phyloP scores from a whole-genome alignment of 345 rosid genomes.

The Dimocarpus longan region DNA sequence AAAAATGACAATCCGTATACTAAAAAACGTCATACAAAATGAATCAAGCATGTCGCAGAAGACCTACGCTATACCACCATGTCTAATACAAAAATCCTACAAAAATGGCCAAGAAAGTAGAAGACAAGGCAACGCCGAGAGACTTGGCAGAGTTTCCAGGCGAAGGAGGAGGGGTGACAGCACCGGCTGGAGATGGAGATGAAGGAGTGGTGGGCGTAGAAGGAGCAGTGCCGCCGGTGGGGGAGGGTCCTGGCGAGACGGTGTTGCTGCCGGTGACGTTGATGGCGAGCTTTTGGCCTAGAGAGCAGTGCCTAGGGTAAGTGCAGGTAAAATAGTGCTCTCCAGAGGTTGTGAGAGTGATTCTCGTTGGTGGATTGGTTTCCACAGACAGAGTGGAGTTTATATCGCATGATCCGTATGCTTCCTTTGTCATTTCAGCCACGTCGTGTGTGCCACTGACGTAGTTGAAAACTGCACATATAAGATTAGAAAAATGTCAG shows the following conservation, averaged over 20 bases:
- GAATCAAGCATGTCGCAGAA: not conserved
- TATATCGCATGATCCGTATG: slow-evolving; percentile 34
- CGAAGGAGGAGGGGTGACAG: slow-evolving; percentile 34
- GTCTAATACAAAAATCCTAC: slow-evolving; percentile 42
- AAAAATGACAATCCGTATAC: slow-evolving; percentile 16
- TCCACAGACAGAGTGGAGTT: slow-evolving; percentile 17
- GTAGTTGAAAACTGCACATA: slow-evolving; percentile 37
- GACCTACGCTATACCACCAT: not conserved
- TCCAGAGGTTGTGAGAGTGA: slow-evolving; percentile 42
- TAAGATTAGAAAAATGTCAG: too few species aligned
- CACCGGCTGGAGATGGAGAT: slow-evolving; percentile 28
- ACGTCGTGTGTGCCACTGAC: slow-evolving; percentile 30
- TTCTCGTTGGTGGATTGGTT: slow-evolving; percentile 36
- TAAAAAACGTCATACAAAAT: slow-evolving; percentile 19
- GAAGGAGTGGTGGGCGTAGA: slow-evolving; percentile 24
- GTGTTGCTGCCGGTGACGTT: slow-evolving; percentile 23
- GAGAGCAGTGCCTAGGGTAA: slow-evolving; percentile 32
- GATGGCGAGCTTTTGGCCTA: slow-evolving; percentile 34
- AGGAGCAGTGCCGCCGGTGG: not conserved
- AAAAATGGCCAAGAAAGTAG: slow-evolving; percentile 31
- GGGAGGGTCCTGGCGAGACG: not conserved
- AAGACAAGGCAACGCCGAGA: slow-evolving; percentile 29
- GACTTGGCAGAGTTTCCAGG: slow-evolving; percentile 45
- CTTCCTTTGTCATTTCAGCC: slow-evolving; percentile 36
- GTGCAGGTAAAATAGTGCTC: slow-evolving; percentile 44